These are phyloP conservation scores for Aspergillus leporis DNA, from an alignment of 495 filamentous ascomycete genomes.

Conservation along the genomic window DNA sequence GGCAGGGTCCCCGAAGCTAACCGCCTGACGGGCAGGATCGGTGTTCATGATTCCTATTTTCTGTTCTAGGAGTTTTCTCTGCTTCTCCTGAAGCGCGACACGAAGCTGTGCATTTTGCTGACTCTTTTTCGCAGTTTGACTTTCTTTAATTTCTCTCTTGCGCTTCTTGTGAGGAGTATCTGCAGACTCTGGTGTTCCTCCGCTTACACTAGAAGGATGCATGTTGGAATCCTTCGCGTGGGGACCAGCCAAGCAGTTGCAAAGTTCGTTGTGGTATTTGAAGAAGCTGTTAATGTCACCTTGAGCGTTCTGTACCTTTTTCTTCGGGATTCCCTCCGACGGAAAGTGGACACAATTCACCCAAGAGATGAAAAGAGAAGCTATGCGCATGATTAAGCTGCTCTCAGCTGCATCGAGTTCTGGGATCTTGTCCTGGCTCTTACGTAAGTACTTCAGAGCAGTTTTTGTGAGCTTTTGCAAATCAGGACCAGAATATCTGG, in stretches of 20 bases:
- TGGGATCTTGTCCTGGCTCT: conserved; percentile 9
- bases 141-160: conserved; percentile 49
- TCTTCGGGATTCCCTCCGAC: conserved; percentile 20
- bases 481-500: conserved; percentile 7
- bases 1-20: conserved; percentile 68
- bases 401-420: conserved; percentile 17
- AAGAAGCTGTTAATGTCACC: conserved; percentile 20
- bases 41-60: conserved; percentile 41
- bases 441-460: conserved; percentile 16
- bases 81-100: conserved; percentile 47
- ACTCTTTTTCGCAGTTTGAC: conserved; percentile 43
- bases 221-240: conserved; percentile 8
- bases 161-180: conserved; percentile 41
- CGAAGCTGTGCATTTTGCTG: conserved; percentile 48
- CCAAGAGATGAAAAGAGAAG: conserved; percentile 42
- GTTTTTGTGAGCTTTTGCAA: conserved; percentile 7
- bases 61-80: conserved; percentile 48
- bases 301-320: conserved; percentile 19
- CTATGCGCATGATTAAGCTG: conserved; percentile 30
- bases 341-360: conserved; percentile 28
- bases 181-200: neutral
- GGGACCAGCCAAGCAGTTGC: conserved; percentile 21
- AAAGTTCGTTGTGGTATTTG: conserved; percentile 27
- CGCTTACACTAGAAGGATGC: neutral
- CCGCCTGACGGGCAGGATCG: conserved; percentile 52